Evolutionary conservation across 768 basidiomycete genomes (phyloP), one percentile per base, ranked within the genome.

Genomic region (Rhizopogon vesiculosus): DNA sequence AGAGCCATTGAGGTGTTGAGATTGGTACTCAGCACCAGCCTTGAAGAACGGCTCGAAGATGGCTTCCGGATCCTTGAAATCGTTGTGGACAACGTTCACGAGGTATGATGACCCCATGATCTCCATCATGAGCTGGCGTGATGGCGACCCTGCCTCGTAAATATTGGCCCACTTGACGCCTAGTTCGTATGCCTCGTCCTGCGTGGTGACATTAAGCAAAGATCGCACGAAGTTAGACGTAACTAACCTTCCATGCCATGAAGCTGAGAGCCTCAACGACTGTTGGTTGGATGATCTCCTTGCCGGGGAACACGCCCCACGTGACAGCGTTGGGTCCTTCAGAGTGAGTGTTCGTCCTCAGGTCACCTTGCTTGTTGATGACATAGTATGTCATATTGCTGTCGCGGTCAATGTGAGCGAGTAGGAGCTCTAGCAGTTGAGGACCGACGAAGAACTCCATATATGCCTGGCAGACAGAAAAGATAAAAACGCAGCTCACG

Each of bases 251-350:
- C 94, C 94, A 97, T 15, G 94, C 94, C 90, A 96, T 95, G 78
- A 97, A 97, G 66, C 93, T 95, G 63, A 96, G 89, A 3, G 94
- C 92, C 69, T 98, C 95, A 19, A 98, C 95, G 58, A 97, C 93
- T 18, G 95, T 98, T 19, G 95, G 95, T 67, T 96, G 93, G 45
- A 96, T 75, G 62, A 97, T 91, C 76, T 97, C 95, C 71, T 98
- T 98, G 54, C 92, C 91, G 5, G 95, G 93, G 80, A 96, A 98
- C 8, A 97, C 92, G 59, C 95, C 95, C 95, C 95, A 98, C 1
- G 95, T 98, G 16, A 98, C 93, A n/a, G 95, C 95, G 63, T 97
- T 98, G 28, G 97, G 95, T 2, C 95, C 93, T 50, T 97, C 94
- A 2, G 88, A 91, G 63, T 93, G 90, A 15, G 86, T 94, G 77